Conservation (phyloP, 2,329 filamentous ascomycete genomes). For the Aschersonia sp. region DNA sequence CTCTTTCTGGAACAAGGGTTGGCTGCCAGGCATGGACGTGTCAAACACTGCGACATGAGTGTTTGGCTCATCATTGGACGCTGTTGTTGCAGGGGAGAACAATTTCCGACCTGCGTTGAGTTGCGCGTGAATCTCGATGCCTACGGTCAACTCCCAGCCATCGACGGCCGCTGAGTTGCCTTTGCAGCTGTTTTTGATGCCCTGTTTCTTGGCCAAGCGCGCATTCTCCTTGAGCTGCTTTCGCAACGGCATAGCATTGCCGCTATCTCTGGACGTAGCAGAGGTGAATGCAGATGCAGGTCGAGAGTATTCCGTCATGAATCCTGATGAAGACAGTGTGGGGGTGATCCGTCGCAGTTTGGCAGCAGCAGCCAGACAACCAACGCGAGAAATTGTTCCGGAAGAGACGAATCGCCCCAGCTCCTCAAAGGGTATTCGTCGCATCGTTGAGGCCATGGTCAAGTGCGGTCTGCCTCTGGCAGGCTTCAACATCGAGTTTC, state of each 20-base stretch:
- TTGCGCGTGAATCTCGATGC: constrained; percentile 95
- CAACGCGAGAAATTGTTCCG: constrained; percentile 2
- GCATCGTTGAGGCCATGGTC: background rate
- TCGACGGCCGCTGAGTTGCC: constrained; percentile 34
- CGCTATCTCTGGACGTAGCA: background rate
- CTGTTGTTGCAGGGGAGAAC: constrained; percentile 61
- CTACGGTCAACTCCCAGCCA: constrained; percentile 87
- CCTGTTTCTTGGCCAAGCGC: constrained; percentile 56
- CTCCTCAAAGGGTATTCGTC: constrained; percentile 1
- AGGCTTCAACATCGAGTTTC: too few relatives aligned
- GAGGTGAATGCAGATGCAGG: background rate
- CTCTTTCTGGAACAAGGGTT: constrained; percentile 72
- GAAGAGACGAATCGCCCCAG: constrained; percentile 2
- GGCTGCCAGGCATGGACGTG: constrained; percentile 74
- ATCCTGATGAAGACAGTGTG: too few relatives aligned
- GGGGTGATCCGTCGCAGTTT: too few relatives aligned
- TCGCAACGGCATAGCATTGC: constrained; percentile 37
- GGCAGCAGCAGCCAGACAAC: constrained; percentile 1
- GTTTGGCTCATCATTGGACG: constrained; percentile 59
- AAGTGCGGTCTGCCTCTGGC: background rate
- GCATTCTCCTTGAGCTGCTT: constrained; percentile 60
- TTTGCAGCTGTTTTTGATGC: constrained; percentile 32
- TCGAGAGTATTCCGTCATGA: too few relatives aligned
- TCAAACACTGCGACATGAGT: constrained; percentile 84
- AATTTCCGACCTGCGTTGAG: constrained; percentile 81